Percentiles rank a stretch among this genome's conserved stretches.
These are phyloP conservation scores for Globomyces pollinis-pini DNA, from an alignment of 192 early-diverging fungal species.

Conservation along the genomic window DNA sequence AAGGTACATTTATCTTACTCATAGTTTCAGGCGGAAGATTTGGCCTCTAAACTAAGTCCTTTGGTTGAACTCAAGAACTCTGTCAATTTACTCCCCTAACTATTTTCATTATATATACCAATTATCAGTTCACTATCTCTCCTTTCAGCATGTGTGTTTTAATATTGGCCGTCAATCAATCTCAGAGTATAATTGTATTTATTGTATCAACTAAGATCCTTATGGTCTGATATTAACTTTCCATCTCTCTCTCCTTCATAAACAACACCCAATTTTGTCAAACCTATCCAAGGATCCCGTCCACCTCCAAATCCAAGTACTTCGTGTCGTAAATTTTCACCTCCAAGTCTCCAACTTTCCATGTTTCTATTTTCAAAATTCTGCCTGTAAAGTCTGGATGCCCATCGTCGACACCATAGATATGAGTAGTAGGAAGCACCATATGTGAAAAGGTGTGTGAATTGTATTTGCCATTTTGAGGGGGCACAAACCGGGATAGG, in stretches of 20 bases:
- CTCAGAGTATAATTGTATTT: no score
- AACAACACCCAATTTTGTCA: conserved; percentile 18
- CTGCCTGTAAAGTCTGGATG: conserved; percentile 53
- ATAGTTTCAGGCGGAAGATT: no score
- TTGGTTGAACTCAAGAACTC: no score
- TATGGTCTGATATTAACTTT: no score
- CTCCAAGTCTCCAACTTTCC: conserved; percentile 50
- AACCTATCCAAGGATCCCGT: conserved; percentile 74
- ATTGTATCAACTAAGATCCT: no score
- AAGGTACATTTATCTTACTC: no score
- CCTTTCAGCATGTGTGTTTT: no score
- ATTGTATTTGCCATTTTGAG: conserved; percentile 85
- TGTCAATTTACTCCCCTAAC: no score
- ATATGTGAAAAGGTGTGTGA: conserved; percentile 86
- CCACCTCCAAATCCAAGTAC: conserved; percentile 90
- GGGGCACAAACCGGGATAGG: conserved; percentile 62
- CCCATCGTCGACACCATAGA: conserved; percentile 77
- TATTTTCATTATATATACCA: no score
- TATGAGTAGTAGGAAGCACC: conserved; percentile 95
- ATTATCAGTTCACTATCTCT: no score
- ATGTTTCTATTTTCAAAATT: conserved; percentile 26
- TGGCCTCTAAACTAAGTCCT: no score
- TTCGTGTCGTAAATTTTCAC: conserved; percentile 56
- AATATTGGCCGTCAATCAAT: no score
- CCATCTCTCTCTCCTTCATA: background rate